These are phyloP conservation scores for Globisporangium camurandrum DNA, from an alignment of 352 stramenopile species.

Conservation along the genomic window DNA sequence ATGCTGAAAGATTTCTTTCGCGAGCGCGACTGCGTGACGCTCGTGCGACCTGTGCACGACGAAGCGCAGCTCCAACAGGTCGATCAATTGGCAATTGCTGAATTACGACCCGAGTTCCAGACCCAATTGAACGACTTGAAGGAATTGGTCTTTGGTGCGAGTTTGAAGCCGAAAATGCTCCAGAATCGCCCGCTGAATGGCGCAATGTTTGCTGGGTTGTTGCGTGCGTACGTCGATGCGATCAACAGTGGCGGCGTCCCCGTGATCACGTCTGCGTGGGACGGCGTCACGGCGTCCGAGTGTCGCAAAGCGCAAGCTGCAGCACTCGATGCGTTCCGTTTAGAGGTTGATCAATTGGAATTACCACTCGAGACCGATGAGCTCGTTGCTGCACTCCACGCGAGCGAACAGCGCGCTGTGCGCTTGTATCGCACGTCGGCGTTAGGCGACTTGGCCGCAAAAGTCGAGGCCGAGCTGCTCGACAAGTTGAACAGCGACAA, in stretches of 20 bases:
- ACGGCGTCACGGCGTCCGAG: constrained; percentile 74
- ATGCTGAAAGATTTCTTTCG: constrained; percentile 86
- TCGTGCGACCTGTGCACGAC: constrained; percentile 78
- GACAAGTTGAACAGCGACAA: constrained; percentile 75
- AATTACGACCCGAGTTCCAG: constrained; percentile 75
- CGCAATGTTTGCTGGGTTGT: constrained; percentile 76
- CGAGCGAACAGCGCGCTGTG: constrained; percentile 43
- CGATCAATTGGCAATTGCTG: constrained; percentile 49
- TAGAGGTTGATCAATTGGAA: constrained; percentile 42
- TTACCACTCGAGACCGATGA: constrained; percentile 69
- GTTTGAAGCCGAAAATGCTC: constrained; percentile 74
- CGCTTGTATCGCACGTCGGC: constrained; percentile 49
- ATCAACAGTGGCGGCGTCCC: constrained; percentile 86
- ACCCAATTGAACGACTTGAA: constrained; percentile 58
- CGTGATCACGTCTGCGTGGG: constrained; percentile 84
- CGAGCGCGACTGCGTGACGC: constrained; percentile 68
- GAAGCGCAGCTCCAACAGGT: constrained; percentile 73
- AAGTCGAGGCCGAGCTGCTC: constrained; percentile 54
- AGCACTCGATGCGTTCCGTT: constrained; percentile 60
- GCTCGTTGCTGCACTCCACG: constrained; percentile 43
- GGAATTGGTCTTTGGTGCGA: constrained; percentile 61
- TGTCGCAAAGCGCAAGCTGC: constrained; percentile 65
- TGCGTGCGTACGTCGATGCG: constrained; percentile 78
- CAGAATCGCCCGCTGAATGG: constrained; percentile 73
- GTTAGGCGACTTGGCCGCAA: constrained; percentile 58